Percentiles rank a stretch among this genome's conserved stretches.
phyloP scores from a whole-genome alignment of 331 rosid genomes.

The Pyrus hybrid region DNA sequence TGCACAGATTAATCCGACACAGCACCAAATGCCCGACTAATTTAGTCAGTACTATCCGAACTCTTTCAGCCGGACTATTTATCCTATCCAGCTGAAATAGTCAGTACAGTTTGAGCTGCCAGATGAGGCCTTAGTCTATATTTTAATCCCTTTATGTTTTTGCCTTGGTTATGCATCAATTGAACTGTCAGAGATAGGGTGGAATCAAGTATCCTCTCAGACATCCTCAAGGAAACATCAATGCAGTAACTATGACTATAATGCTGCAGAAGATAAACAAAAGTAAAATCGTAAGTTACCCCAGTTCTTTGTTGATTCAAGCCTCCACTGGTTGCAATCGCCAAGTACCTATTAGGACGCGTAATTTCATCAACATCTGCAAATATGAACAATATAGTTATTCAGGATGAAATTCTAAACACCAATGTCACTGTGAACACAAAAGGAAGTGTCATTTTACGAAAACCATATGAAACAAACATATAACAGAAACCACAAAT shows the following conservation, averaged over 20 bases:
- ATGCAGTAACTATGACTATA: background rate
- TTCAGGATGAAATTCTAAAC: background rate
- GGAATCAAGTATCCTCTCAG: background rate
- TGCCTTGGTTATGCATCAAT: background rate
- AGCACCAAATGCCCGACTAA: no score
- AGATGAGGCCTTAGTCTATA: background rate
- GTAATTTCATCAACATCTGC: conserved; percentile 66
- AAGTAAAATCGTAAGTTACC: conserved; percentile 30
- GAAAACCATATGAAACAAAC: background rate
- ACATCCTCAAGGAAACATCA: background rate
- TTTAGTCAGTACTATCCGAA: no score
- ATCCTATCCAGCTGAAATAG: no score
- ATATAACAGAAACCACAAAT: background rate
- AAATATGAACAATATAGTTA: conserved; percentile 1
- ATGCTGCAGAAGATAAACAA: conserved; percentile 3
- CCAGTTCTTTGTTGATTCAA: conserved; percentile 99
- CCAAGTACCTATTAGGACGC: conserved; percentile 53
- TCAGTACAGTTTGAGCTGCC: no score
- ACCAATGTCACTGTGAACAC: background rate
- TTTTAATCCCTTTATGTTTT: background rate
- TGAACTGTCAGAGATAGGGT: background rate
- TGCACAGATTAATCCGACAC: no score
- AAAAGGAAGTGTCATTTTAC: background rate
- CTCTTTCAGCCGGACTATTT: no score
- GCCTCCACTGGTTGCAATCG: conserved; percentile 97